These are phyloP conservation scores for Pachyrhizus erosus DNA, from an alignment of 306 rosid genomes.

Conservation along the genomic window DNA sequence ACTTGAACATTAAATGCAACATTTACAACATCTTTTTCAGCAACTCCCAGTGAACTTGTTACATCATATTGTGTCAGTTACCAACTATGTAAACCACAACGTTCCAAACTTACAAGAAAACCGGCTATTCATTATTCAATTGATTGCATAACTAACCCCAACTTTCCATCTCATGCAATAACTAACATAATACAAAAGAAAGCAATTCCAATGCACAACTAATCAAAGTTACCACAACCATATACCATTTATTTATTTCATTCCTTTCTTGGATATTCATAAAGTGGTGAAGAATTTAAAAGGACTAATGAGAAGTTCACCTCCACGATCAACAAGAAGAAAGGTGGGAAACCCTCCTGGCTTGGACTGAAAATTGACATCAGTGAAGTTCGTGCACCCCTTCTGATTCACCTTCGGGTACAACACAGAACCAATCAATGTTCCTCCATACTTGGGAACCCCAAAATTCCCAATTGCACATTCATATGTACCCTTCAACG, in stretches of 20 bases:
- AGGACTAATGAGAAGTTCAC: slow-evolving; percentile 45
- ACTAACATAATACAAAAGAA: neutral
- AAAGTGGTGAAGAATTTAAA: neutral
- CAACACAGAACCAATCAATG: slow-evolving; percentile 74
- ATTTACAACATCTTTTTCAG: slow-evolving; percentile 12
- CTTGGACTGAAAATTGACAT: slow-evolving; percentile 65
- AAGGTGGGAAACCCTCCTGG: slow-evolving; percentile 82
- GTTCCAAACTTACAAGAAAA: slow-evolving; percentile 16
- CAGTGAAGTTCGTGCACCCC: slow-evolving; percentile 71
- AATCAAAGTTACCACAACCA: slow-evolving; percentile 31
- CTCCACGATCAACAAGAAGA: slow-evolving; percentile 93
- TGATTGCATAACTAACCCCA: neutral
- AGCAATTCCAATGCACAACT: slow-evolving; percentile 6
- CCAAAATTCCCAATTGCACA: slow-evolving; percentile 99
- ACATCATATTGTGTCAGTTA: neutral
- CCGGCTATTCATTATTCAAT: neutral
- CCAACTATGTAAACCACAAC: neutral
- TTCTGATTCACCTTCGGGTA: slow-evolving; percentile 83
- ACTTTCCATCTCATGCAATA: slow-evolving; percentile 29
- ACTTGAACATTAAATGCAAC: slow-evolving; percentile 22
- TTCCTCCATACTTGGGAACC: slow-evolving; percentile 93
- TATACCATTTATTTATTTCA: neutral
- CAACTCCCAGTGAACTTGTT: slow-evolving; percentile 10
- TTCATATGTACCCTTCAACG: slow-evolving; percentile 70
- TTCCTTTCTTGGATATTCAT: neutral